Conservation (phyloP, 1,139 yeast species). For the Kodamaea ohmeri region DNA sequence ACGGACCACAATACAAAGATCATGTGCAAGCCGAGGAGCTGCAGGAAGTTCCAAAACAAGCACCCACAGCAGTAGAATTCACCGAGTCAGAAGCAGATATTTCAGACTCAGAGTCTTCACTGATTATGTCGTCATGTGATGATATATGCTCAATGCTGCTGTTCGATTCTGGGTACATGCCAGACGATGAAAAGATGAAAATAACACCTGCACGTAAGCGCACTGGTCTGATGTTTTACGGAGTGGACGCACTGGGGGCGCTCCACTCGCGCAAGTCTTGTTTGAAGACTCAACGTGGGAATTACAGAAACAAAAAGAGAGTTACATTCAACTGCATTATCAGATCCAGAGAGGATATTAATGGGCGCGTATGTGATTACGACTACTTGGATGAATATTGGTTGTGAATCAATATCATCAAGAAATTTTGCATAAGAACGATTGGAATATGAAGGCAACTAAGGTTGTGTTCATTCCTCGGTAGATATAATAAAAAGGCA, state of each 20-base stretch:
- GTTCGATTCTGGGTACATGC: slow-evolving; percentile 17
- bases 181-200: slow-evolving; percentile 12
- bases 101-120: slow-evolving; percentile 8
- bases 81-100: not conserved
- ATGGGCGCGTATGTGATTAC: slow-evolving; percentile 43
- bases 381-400: slow-evolving; percentile 40
- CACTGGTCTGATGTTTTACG: not conserved
- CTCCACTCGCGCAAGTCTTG: slow-evolving; percentile 11
- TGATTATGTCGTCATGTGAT: slow-evolving; percentile 9
- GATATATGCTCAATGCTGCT: slow-evolving; percentile 16
- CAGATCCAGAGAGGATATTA: slow-evolving; percentile 42
- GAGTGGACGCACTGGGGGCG: slow-evolving; percentile 1
- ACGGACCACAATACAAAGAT: slow-evolving; percentile 38
- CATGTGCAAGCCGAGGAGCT: slow-evolving; percentile 9
- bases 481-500: not conserved
- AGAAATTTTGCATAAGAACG: not conserved
- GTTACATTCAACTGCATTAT: slow-evolving; percentile 44
- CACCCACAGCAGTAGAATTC: not conserved
- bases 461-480: slow-evolving; percentile 2
- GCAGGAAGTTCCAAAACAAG: not conserved
- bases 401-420: too few species aligned
- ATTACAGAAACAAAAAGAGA: slow-evolving; percentile 18
- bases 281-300: slow-evolving; percentile 12
- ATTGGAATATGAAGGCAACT: too few species aligned
- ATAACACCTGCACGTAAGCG: slow-evolving; percentile 3